Conservation (phyloP, 768 basidiomycete genomes). For the Boletus subcaerulescens region DNA sequence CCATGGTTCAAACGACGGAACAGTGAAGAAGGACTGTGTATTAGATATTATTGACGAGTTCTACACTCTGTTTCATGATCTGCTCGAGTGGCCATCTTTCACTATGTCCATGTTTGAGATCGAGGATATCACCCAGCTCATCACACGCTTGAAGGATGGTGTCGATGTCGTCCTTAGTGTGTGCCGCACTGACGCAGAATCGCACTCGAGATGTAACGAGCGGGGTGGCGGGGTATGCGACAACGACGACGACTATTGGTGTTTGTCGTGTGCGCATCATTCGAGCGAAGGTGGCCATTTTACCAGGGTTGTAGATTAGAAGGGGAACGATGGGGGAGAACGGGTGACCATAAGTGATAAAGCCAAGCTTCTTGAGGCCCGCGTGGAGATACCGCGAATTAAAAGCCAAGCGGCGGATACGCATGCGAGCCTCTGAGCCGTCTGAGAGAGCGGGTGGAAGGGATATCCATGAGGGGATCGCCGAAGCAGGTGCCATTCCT, state of each 20-base stretch:
- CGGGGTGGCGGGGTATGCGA: slow-evolving; percentile 88
- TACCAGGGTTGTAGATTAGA: slow-evolving; percentile 88
- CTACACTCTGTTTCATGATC: slow-evolving; percentile 67
- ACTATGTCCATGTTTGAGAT: slow-evolving; percentile 75
- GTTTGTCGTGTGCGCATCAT: slow-evolving; percentile 78
- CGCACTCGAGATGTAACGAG: slow-evolving; percentile 85
- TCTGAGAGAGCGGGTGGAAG: slow-evolving; percentile 72
- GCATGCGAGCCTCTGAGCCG: slow-evolving; percentile 78
- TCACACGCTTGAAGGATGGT: slow-evolving; percentile 80
- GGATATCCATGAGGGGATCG: slow-evolving; percentile 75
- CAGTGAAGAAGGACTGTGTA: not conserved
- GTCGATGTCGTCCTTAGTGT: slow-evolving; percentile 98
- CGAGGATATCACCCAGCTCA: slow-evolving; percentile 86
- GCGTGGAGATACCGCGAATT: slow-evolving; percentile 90
- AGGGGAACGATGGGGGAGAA: slow-evolving; percentile 93
- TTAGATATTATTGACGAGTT: slow-evolving; percentile 54
- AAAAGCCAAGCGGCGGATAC: slow-evolving; percentile 89
- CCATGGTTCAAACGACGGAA: not conserved
- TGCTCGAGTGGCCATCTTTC: slow-evolving; percentile 81
- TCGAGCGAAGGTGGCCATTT: slow-evolving; percentile 88
- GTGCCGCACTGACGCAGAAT: slow-evolving; percentile 91
- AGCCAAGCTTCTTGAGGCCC: slow-evolving; percentile 86
- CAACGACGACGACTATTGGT: slow-evolving; percentile 86
- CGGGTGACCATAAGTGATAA: slow-evolving; percentile 92
- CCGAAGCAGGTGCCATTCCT: slow-evolving; percentile 62